Evolutionary conservation across 495 filamentous ascomycete species (phyloP), one percentile per base, ranked within the genome.

Genomic region (Podospora anserina): DNA sequence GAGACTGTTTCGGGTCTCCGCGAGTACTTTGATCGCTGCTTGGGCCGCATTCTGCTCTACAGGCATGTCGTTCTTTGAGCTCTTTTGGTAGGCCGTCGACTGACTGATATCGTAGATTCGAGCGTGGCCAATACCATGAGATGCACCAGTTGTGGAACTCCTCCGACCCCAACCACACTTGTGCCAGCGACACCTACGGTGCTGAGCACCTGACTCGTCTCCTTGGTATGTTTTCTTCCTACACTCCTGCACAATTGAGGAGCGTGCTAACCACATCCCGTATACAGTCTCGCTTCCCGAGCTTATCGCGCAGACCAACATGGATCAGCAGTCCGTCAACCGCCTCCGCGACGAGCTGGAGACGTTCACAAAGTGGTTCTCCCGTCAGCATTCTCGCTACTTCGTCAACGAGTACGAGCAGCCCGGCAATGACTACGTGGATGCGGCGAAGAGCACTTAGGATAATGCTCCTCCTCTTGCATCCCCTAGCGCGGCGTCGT

Each of bases 231-330:
- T 81, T 49, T 56, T 39, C 64, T 44, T 44, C 65, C 49, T 13
- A 13, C 32, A 19, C 4, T 7, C 30, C 57, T 63, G 30, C 0
- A 15, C 2, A 9, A 44, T 34, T 0, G 26, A 23, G 59, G 13
- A 16, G 13, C 28, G 62, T 58, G 65, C 76, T 79, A 71, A 76
- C 69, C 55, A 4, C 0, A n/a, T 58, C 3, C 18, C 11, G n/a
- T 15, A 54, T 54, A 6, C 66, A 97, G 95, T 96, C 13, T 89
- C 89, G 7, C 87, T 99, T 70, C 95, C 96, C 0, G 95, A 99
- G 77, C 87, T 98, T 30, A 88, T 99, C 70, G 93, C 93, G 19
- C 94, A 97, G 76, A 99, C 95, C 34, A 97, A 97, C 78, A 97
- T 99, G 95, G 95, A 98, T 75, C 82, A 87, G 28, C 93, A 94